These are phyloP conservation scores for Zygnema cylindricum DNA, from an alignment of 139 green algal species.

Conservation along the genomic window DNA sequence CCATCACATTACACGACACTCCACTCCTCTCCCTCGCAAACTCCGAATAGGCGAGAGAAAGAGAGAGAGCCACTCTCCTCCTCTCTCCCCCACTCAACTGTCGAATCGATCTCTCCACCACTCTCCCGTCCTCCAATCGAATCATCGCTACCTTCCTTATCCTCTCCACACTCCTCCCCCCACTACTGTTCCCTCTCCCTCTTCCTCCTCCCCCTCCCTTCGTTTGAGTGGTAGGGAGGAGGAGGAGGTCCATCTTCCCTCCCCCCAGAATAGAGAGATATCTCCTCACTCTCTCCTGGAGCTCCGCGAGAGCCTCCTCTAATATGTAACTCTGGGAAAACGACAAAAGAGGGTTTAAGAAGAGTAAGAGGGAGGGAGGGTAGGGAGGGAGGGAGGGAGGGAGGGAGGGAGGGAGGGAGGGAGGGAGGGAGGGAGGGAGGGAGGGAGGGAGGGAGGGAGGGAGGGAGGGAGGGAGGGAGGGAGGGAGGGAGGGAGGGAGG, in stretches of 20 bases:
- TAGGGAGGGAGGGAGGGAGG: neutral
- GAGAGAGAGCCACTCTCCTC: conserved; percentile 40
- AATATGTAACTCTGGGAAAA: conserved; percentile 57
- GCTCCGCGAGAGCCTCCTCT: conserved; percentile 52
- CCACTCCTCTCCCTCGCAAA: conserved; percentile 45
- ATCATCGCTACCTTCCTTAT: conserved; percentile 52
- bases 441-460: neutral
- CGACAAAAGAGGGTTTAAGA: neutral
- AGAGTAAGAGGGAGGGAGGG: neutral
- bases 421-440: neutral
- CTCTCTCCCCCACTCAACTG: conserved; percentile 59
- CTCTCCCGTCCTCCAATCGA: conserved; percentile 2
- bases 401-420: neutral
- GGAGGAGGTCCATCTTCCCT: conserved; percentile 23
- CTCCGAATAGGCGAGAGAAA: conserved; percentile 49
- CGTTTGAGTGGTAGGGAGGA: conserved; percentile 11
- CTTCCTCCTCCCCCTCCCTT: conserved; percentile 17
- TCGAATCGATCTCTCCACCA: conserved; percentile 42
- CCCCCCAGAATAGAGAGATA: conserved; percentile 43
- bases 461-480: neutral
- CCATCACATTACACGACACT: conserved; percentile 51
- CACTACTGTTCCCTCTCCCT: neutral
- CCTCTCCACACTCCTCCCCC: conserved; percentile 44
- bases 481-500: neutral
- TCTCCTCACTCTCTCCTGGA: conserved; percentile 18